Percentiles rank a stretch among this genome's conserved stretches.
phyloP scores from a whole-genome alignment of 2,329 filamentous ascomycete genomes.

The Fusarium fujikuroi region DNA sequence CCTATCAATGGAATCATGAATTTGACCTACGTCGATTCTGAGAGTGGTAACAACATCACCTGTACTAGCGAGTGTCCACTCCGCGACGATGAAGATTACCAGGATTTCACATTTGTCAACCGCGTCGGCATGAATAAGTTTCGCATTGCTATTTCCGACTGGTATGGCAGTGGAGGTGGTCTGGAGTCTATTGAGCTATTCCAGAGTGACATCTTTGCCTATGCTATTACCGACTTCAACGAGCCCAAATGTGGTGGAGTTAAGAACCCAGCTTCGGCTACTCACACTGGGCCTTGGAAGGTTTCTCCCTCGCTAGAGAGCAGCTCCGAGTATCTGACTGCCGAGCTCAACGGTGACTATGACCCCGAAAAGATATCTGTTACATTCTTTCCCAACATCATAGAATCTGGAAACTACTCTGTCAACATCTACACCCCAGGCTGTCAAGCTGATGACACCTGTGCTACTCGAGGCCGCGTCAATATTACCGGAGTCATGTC shows the following conservation, averaged over 20 bases:
- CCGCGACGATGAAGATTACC: conserved; percentile 75
- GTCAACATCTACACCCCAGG: conserved; percentile 94
- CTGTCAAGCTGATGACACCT: conserved; percentile 82
- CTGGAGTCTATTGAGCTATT: conserved; percentile 88
- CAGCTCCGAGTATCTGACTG: conserved; percentile 80
- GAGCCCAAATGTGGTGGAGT: conserved; percentile 81
- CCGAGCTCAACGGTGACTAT: conserved; percentile 67
- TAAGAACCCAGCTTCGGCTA: conserved; percentile 71
- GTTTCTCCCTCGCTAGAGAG: conserved; percentile 74
- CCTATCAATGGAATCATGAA: conserved; percentile 96
- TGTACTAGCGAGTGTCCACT: conserved; percentile 91
- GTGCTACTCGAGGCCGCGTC: conserved; percentile 79
- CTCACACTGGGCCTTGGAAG: conserved; percentile 78
- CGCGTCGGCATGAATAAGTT: conserved; percentile 88
- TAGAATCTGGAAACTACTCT: conserved; percentile 89
- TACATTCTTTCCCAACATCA: conserved; percentile 84
- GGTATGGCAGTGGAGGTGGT: conserved; percentile 87
- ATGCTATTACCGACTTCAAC: conserved; percentile 88
- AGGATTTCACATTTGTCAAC: conserved; percentile 94
- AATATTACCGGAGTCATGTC: conserved; percentile 82
- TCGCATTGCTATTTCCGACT: conserved; percentile 84
- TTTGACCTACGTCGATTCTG: conserved; percentile 86
- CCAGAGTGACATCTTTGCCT: conserved; percentile 84
- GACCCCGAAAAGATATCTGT: conserved; percentile 72
- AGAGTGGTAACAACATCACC: conserved; percentile 70